Conservation (phyloP, 2,329 filamentous ascomycete genomes). For the Samsoniella hepiali region DNA sequence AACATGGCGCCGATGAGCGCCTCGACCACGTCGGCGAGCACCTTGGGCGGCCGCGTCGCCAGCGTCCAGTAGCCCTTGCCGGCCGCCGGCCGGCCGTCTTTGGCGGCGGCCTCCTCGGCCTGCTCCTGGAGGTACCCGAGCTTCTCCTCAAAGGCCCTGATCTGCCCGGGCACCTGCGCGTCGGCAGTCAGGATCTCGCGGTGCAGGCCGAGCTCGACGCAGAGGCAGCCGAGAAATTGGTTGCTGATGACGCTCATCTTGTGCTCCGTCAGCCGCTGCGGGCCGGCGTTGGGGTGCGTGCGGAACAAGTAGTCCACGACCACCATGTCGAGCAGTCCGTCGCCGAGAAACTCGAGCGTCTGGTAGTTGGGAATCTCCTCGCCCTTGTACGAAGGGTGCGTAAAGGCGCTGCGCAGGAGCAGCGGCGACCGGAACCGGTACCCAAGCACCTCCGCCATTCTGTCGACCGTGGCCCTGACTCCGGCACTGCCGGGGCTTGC, state of each 20-base stretch:
- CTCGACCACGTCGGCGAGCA: constrained; percentile 82
- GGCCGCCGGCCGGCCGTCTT: constrained; percentile 26
- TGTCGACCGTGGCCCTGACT: constrained; percentile 64
- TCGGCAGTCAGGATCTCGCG: constrained; percentile 62
- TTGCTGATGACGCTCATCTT: constrained; percentile 99
- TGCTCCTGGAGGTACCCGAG: constrained; percentile 49
- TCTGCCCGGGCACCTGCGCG: constrained; percentile 38
- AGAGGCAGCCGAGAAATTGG: constrained; percentile 82
- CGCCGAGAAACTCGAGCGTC: constrained; percentile 86
- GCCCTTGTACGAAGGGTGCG: constrained; percentile 81
- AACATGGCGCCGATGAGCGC: constrained; percentile 87
- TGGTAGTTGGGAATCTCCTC: constrained; percentile 86
- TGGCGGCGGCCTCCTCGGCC: constrained; percentile 32
- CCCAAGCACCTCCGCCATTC: constrained; percentile 56
- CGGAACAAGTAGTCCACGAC: constrained; percentile 81
- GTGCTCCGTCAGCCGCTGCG: constrained; percentile 96
- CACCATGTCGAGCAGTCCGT: constrained; percentile 81
- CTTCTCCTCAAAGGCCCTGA: constrained; percentile 55
- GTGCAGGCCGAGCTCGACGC: constrained; percentile 75
- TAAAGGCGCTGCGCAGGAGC: constrained; percentile 79
- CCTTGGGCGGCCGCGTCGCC: constrained; percentile 64
- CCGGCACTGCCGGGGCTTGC: constrained; percentile 49
- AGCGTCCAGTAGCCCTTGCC: constrained; percentile 65
- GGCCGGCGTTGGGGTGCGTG: constrained; percentile 73
- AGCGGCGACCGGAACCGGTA: constrained; percentile 71